Conservation (phyloP, 2,329 filamentous ascomycete genomes). For the Xylariomycetidae sp. region DNA sequence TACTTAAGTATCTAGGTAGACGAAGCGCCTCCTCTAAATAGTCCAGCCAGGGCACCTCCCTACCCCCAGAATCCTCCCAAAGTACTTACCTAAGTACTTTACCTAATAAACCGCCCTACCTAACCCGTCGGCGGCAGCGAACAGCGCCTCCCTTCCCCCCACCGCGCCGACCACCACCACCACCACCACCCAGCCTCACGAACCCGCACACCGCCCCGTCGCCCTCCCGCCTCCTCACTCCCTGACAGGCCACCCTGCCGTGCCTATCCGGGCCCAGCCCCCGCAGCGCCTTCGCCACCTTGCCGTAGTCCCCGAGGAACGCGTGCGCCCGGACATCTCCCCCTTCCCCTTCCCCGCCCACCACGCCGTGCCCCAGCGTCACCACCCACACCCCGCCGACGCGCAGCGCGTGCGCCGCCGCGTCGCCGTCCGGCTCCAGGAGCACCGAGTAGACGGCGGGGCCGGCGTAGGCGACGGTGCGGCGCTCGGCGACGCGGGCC, state of each 20-base stretch:
- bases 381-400: slow-evolving; percentile 46
- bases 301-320: slow-evolving; percentile 1
- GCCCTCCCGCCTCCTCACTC: slow-evolving; percentile 2
- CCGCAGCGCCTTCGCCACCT: slow-evolving; percentile 25
- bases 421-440: slow-evolving; percentile 38
- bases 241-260: slow-evolving; percentile 2
- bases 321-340: slow-evolving; percentile 28
- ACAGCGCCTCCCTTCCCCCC: slow-evolving; percentile 1
- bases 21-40: too few species aligned
- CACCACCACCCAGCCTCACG: background rate
- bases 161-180: background rate
- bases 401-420: slow-evolving; percentile 43
- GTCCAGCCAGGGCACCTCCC: too few species aligned
- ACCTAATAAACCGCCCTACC: too few species aligned
- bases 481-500: slow-evolving; percentile 11
- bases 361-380: slow-evolving; percentile 52
- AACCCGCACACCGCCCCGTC: slow-evolving; percentile 9
- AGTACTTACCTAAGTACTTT: too few species aligned
- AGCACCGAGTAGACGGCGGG: slow-evolving; percentile 50
- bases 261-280: slow-evolving; percentile 34
- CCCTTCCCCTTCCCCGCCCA: slow-evolving; percentile 23
- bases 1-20: too few species aligned
- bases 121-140: too few species aligned
- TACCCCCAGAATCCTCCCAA: too few species aligned
- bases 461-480: slow-evolving; percentile 39